Base-by-base conservation (phyloP, 2,329 filamentous ascomycete species). In the Epichloe coenophiala region DNA sequence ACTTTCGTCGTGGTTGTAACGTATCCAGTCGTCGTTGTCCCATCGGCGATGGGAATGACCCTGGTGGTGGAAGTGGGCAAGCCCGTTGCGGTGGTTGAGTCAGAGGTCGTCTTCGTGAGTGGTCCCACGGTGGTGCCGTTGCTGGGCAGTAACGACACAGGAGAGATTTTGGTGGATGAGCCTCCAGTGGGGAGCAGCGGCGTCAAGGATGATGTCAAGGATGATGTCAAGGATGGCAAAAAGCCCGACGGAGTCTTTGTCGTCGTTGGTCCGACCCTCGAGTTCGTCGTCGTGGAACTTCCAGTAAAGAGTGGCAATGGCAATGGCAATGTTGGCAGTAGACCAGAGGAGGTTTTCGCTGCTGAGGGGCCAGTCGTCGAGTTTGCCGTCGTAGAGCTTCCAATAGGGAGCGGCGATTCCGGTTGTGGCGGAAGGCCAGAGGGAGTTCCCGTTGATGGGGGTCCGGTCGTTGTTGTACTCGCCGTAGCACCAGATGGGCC, bases 41-140 rank as follows among this genome's bases (percentile, higher is more conserved):
- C 31, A 31, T 52, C 56, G 35, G 44, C 53, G 23, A 52, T 48
- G 5, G 55, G 53, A 21, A 48, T 44, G 11, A 54, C 50, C 19
- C 47, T 45, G 4, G 47, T 49, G 17, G 50, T 42, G 12, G 12
- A 5, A 17, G 23, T 35, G 17, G 40, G 47, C 15, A 23, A 38
- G 8, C 5, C 9, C 15, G 31, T 49, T 41, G 47, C 17, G 15
- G 15, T 37, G 5, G 3, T 9, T 39, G 48, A n/a, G 41, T 45
- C 56, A 3, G 55, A 36, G 6, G 49, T 53, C 15, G 50, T 47
- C 35, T 39, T 35, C n/a, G 54, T 53, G 17, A 50, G 35, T 23
- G 53, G 38, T 19, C 7, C 48, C 38, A 55, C 54, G 9, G 54
- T 54, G 47, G 54, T 51, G 12, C 52, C 53, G 7, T 53, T 48